Conservation (phyloP, 1,284 basidiomycete genomes). For the Somion occarium region DNA sequence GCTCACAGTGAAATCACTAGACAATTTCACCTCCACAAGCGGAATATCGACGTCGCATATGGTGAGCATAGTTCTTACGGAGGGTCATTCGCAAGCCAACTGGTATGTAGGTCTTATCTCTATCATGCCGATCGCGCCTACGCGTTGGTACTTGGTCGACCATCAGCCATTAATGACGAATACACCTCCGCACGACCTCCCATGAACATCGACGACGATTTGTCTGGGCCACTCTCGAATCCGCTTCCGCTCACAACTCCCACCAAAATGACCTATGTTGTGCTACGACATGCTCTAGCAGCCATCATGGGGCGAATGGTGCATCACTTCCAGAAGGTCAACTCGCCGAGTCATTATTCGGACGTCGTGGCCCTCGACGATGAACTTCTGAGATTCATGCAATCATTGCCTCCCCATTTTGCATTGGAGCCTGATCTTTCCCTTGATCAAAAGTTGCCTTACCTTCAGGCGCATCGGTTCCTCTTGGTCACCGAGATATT, state of each 20-base stretch:
- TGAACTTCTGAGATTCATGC: conserved; percentile 78
- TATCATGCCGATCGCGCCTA: conserved; percentile 92
- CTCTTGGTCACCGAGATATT: conserved; percentile 77
- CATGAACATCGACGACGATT: conserved; percentile 77
- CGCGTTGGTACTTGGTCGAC: conserved; percentile 87
- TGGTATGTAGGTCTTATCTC: conserved; percentile 68
- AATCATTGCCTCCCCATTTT: conserved; percentile 73
- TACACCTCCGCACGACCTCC: conserved; percentile 84
- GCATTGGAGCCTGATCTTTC: conserved; percentile 75
- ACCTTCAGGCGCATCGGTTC: conserved; percentile 71
- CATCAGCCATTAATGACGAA: conserved; percentile 83
- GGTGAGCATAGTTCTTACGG: conserved; percentile 41
- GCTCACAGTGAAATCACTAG: conserved; percentile 30
- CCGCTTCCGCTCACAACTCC: conserved; percentile 63
- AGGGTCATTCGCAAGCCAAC: conserved; percentile 13
- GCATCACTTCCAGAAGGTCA: conserved; percentile 92
- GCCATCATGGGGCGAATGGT: conserved; percentile 88
- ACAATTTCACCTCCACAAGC: conserved; percentile 75
- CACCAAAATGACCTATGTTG: conserved; percentile 84
- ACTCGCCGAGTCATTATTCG: conserved; percentile 76
- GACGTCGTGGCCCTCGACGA: conserved; percentile 85
- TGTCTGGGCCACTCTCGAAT: conserved; percentile 36
- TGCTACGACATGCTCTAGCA: conserved; percentile 81
- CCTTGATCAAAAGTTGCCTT: conserved; percentile 61
- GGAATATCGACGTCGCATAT: conserved; percentile 88